Evolutionary conservation across 768 basidiomycete species (phyloP), one percentile per base, ranked within the genome.

Genomic region (Pleurotus djamor): DNA sequence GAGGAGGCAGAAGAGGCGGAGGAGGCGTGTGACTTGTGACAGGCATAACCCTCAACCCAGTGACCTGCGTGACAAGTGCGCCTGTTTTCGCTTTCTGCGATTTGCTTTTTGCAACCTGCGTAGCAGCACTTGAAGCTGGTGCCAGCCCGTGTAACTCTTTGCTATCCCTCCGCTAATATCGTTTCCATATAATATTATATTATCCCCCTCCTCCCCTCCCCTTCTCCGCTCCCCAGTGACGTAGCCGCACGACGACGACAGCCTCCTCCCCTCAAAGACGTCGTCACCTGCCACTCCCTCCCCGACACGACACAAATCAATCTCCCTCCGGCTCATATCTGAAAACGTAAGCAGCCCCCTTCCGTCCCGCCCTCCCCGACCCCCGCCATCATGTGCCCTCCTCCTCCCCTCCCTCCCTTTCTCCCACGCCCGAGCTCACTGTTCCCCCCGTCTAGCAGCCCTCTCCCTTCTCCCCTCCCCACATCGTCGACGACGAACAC

Each of bases 301-400:
- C 44, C 13, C 52, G 21, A 32, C 57, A 48, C 38, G 57, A 36
- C 17, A 48, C 57, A 49, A 49, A 48, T 49, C 48, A 48, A 49
- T 37, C 14, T 58, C 47, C 45, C 33, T 56, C 38, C 57, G 48
- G 44, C 44, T 58, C 45, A 13, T 37, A 28, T 33, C 21, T 48
- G 48, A 58, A 58, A 58, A 58, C 57, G 57, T 58, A 58, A 58
- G 57, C 57, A 16, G 32, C 41, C 41, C 41, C 41, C 45, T 12
- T 16, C 28, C 41, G 38, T 32, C 51, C 57, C 58, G 48, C 61
- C 41, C 60, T 44, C 52, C 57, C 55, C 33, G 16, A 45, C 52
- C 52, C 56, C 54, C 16, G 21, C 21, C 21, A 28, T 28, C 21
- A 28, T 28, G 21, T 28, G 21, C 38, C 51, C 49, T 52, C 35